These are phyloP conservation scores for Globisporangium perplexum DNA, from an alignment of 352 stramenopile species.

Conservation along the genomic window DNA sequence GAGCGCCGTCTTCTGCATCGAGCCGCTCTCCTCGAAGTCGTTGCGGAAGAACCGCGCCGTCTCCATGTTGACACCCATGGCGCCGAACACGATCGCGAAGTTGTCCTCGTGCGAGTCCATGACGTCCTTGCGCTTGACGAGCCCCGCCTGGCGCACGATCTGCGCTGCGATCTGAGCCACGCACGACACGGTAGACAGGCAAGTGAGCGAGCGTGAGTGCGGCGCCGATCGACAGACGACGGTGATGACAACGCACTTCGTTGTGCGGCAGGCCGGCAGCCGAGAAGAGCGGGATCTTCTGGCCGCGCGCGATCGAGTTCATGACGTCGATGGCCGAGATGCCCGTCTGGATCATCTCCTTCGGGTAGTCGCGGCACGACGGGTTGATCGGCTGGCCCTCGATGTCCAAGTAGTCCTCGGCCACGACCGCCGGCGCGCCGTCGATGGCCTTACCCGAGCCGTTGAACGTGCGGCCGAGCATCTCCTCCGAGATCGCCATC, in stretches of 20 bases:
- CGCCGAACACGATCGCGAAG: slow-evolving; percentile 99
- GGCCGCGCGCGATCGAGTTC: slow-evolving; percentile 99
- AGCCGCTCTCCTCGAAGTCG: slow-evolving; percentile 97
- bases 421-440: slow-evolving; percentile 94
- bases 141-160: slow-evolving; percentile 97
- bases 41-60: slow-evolving; percentile 96
- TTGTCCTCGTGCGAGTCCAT: slow-evolving; percentile 99
- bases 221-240: neutral
- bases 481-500: slow-evolving; percentile 99
- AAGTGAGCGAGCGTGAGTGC: neutral
- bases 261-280: slow-evolving; percentile 98
- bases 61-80: slow-evolving; percentile 99
- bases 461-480: slow-evolving; percentile 97
- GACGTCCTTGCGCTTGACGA: slow-evolving; percentile 98
- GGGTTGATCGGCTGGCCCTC: slow-evolving; percentile 99
- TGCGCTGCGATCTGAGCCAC: slow-evolving; percentile 95
- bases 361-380: slow-evolving; percentile 98
- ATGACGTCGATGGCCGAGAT: slow-evolving; percentile 99
- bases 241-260: slow-evolving; percentile 45
- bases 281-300: slow-evolving; percentile 99
- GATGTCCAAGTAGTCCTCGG: slow-evolving; percentile 99
- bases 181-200: neutral
- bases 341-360: slow-evolving; percentile 99
- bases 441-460: slow-evolving; percentile 98
- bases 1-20: slow-evolving; percentile 98